Evolutionary conservation across 768 basidiomycete species (phyloP).

Genomic region (Candolleomyces eurysporus): DNA sequence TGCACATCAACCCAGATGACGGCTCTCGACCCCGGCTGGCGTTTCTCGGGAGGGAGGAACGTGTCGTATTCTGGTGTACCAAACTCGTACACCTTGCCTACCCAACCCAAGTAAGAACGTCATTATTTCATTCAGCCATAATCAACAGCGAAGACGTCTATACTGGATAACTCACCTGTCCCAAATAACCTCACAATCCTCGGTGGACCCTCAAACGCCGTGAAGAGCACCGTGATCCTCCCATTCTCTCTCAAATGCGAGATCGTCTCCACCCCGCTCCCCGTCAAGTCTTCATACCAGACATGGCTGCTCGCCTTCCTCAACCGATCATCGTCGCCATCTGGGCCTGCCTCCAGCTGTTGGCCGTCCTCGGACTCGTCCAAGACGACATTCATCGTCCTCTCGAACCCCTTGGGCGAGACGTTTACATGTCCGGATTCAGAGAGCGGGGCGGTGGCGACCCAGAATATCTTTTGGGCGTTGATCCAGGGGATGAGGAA

Average conservation of each 20-base stretch:
- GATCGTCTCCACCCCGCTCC: constrained; percentile 60
- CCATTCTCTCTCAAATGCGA: constrained; percentile 64
- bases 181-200: constrained; percentile 61
- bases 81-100: constrained; percentile 56
- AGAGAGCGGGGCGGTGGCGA: constrained; percentile 55
- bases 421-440: constrained; percentile 58
- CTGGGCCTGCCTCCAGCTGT: no score
- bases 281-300: constrained; percentile 69
- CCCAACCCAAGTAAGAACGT: background rate
- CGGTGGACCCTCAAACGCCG: constrained; percentile 58
- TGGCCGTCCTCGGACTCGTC: background rate
- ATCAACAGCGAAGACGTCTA: background rate
- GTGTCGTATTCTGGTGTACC: constrained; percentile 53
- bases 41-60: constrained; percentile 39
- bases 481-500: constrained; percentile 50
- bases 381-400: constrained; percentile 33
- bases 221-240: constrained; percentile 60
- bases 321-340: no score
- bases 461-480: constrained; percentile 62
- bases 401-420: constrained; percentile 54
- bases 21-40: constrained; percentile 52
- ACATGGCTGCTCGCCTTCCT: constrained; percentile 35
- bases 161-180: constrained; percentile 39
- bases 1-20: constrained; percentile 56
- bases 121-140: background rate